phyloP scores from a whole-genome alignment of 2,329 filamentous ascomycete species.

The Phaeosphaeria sp. region DNA sequence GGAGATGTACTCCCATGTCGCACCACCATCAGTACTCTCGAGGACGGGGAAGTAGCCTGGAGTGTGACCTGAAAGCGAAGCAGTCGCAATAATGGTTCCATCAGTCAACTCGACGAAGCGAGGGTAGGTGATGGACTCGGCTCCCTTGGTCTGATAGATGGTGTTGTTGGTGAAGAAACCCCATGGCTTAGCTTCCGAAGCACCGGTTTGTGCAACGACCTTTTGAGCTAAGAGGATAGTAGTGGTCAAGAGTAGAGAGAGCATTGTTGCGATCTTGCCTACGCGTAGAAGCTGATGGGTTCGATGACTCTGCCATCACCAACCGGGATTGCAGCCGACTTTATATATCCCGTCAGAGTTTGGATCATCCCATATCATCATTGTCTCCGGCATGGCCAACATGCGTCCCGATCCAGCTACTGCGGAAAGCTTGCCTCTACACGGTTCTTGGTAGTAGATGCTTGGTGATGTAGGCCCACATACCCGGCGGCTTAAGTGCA shows the following conservation, averaged over 20 bases:
- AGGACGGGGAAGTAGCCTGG: slow-evolving; percentile 49
- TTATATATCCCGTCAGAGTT: not conserved
- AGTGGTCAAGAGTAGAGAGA: not conserved
- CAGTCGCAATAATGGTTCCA: slow-evolving; percentile 25
- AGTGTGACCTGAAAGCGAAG: slow-evolving; percentile 14
- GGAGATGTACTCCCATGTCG: slow-evolving; percentile 66
- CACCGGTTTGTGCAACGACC: slow-evolving; percentile 1
- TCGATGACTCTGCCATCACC: not conserved
- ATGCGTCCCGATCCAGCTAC: not conserved
- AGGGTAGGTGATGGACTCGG: slow-evolving; percentile 23
- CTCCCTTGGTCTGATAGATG: slow-evolving; percentile 21
- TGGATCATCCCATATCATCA: not conserved
- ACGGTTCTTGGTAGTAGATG: not conserved
- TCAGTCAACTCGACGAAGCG: slow-evolving; percentile 20
- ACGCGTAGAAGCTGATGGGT: not conserved
- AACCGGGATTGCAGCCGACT: not conserved
- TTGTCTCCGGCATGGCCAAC: not conserved
- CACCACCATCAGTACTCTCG: slow-evolving; percentile 51
- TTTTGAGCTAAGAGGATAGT: slow-evolving; percentile 1
- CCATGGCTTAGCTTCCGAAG: slow-evolving; percentile 14
- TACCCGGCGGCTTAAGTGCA: slow-evolving; percentile 3
- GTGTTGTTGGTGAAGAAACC: slow-evolving; percentile 29
- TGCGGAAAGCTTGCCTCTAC: not conserved
- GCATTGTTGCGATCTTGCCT: slow-evolving; percentile 2
- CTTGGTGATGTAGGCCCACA: slow-evolving; percentile 1